Conservation (phyloP, 2,329 filamentous ascomycete species). For the Ilyonectria destructans region DNA sequence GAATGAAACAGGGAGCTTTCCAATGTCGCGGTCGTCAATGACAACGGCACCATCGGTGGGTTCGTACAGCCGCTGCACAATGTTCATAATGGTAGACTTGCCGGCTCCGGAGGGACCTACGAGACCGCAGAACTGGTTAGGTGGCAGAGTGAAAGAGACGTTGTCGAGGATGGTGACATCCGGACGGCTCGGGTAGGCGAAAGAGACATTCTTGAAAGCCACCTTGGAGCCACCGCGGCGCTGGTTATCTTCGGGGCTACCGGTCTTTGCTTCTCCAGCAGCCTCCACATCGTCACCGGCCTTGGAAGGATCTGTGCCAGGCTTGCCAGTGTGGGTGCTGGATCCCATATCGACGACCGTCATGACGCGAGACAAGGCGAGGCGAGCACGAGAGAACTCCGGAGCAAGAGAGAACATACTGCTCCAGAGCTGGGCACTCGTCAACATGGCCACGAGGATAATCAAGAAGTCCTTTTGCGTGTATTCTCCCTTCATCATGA, state of each 20-base stretch:
- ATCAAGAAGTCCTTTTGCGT: slow-evolving; percentile 80
- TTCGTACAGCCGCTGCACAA: slow-evolving; percentile 67
- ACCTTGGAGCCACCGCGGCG: slow-evolving; percentile 61
- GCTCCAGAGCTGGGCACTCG: slow-evolving; percentile 80
- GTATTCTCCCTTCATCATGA: slow-evolving; percentile 77
- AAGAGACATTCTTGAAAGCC: slow-evolving; percentile 72
- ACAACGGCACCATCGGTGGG: slow-evolving; percentile 58
- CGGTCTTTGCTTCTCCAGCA: slow-evolving; percentile 46
- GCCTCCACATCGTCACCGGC: slow-evolving; percentile 58
- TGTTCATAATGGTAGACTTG: slow-evolving; percentile 76
- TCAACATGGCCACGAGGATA: slow-evolving; percentile 79
- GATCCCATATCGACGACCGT: slow-evolving; percentile 64
- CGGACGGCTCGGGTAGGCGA: slow-evolving; percentile 76
- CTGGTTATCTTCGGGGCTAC: slow-evolving; percentile 40
- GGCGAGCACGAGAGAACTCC: slow-evolving; percentile 77
- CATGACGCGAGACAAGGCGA: slow-evolving; percentile 72
- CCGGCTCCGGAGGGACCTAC: slow-evolving; percentile 78
- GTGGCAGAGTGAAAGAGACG: slow-evolving; percentile 69
- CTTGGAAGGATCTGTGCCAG: slow-evolving; percentile 26
- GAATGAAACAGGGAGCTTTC: slow-evolving; percentile 58
- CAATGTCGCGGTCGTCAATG: slow-evolving; percentile 64
- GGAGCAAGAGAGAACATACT: slow-evolving; percentile 83
- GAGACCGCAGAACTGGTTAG: slow-evolving; percentile 74
- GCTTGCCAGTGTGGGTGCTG: slow-evolving; percentile 37
- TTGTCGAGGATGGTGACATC: slow-evolving; percentile 71